A percentile compares a stretch with the other conserved stretches of the same genome.
These are phyloP conservation scores for Oryza glaberrima DNA, from an alignment of 176 grass and related monocot species.

Conservation along the genomic window DNA sequence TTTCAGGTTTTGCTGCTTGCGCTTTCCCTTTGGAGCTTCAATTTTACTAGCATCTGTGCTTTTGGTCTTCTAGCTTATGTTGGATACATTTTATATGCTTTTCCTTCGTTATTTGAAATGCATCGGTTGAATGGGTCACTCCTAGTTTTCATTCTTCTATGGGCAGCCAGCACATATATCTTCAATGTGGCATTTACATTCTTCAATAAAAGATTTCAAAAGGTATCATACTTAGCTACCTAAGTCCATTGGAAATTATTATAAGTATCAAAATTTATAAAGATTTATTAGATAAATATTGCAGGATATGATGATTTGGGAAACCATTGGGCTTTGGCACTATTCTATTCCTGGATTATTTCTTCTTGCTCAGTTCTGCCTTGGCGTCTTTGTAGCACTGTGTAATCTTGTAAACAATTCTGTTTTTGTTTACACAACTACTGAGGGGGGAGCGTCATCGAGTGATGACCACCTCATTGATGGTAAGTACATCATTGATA, in stretches of 20 bases:
- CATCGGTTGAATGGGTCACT: conserved; percentile 95
- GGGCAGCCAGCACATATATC: conserved; percentile 93
- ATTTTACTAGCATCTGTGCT: conserved; percentile 87
- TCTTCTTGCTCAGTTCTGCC: conserved; percentile 95
- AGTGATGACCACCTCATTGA: conserved; percentile 79
- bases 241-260: conserved; percentile 26
- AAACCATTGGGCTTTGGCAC: conserved; percentile 98
- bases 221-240: conserved; percentile 58
- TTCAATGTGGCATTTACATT: conserved; percentile 98
- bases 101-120: conserved; percentile 90
- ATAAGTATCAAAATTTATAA: conserved; percentile 32
- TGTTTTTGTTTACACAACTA: conserved; percentile 77
- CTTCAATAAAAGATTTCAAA: conserved; percentile 95
- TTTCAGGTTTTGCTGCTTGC: conserved; percentile 91
- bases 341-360: conserved; percentile 97
- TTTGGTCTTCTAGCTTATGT: conserved; percentile 98
- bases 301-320: conserved; percentile 99
- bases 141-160: conserved; percentile 92
- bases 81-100: conserved; percentile 94
- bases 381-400: conserved; percentile 94
- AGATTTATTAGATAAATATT: conserved; percentile 38
- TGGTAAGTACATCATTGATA: conserved; percentile 51
- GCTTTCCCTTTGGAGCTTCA: conserved; percentile 95
- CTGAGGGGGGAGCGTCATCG: conserved; percentile 58
- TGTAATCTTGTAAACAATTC: conserved; percentile 99